These are phyloP conservation scores for Setomelanomma holmii DNA, from an alignment of 2,329 filamentous ascomycete genomes.

Conservation along the genomic window DNA sequence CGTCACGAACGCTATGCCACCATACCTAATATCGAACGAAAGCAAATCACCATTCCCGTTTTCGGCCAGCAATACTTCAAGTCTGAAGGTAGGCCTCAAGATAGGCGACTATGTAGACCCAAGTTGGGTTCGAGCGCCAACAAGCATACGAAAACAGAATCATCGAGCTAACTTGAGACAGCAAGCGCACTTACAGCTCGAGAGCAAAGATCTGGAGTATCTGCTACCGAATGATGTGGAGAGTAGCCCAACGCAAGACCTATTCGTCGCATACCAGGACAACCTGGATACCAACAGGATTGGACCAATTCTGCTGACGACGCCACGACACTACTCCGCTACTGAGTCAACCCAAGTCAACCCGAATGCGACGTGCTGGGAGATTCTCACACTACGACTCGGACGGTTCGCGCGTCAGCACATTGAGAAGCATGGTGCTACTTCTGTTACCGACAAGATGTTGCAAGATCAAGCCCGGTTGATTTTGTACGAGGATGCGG, in stretches of 20 bases:
- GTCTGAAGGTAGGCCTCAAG: slow-evolving; percentile 33
- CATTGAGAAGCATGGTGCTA: slow-evolving; percentile 44
- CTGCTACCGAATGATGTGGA: slow-evolving; percentile 25
- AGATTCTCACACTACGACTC: slow-evolving; percentile 56
- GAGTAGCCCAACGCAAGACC: slow-evolving; percentile 6
- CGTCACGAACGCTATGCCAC: slow-evolving; percentile 60
- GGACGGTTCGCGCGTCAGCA: slow-evolving; percentile 54
- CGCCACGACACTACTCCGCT: slow-evolving; percentile 19
- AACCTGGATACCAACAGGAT: slow-evolving; percentile 14
- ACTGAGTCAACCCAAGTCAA: slow-evolving; percentile 15
- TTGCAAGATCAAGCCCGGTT: slow-evolving; percentile 56
- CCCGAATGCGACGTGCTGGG: slow-evolving; percentile 55
- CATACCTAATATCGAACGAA: slow-evolving; percentile 59
- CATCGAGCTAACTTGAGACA: slow-evolving; percentile 20
- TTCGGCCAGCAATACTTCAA: slow-evolving; percentile 50
- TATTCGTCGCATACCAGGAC: slow-evolving; percentile 27
- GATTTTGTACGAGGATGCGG: slow-evolving; percentile 55
- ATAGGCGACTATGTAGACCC: slow-evolving; percentile 2
- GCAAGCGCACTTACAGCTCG: slow-evolving; percentile 23
- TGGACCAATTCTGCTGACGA: slow-evolving; percentile 27
- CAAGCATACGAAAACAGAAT: neutral
- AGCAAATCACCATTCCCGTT: slow-evolving; percentile 55
- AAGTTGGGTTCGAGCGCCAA: neutral
- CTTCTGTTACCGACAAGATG: slow-evolving; percentile 56
- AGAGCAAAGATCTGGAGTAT: slow-evolving; percentile 34